These are phyloP conservation scores for Septoria linicola DNA, from an alignment of 2,329 filamentous ascomycete species.

Conservation along the genomic window DNA sequence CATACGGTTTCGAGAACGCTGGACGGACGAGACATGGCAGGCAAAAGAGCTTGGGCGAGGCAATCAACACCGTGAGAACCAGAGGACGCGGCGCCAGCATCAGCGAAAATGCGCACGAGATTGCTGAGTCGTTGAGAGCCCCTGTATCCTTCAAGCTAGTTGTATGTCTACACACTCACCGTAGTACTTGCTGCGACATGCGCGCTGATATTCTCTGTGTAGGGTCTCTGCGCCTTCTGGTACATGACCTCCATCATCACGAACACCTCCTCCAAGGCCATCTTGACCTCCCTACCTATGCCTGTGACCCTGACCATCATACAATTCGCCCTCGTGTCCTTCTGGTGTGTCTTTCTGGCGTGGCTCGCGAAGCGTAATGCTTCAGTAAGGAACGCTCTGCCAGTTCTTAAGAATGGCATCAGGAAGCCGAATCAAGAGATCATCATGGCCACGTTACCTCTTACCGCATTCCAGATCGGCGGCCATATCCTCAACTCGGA, in stretches of 20 bases:
- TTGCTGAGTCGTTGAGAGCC: conserved; percentile 85
- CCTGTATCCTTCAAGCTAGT: conserved; percentile 85
- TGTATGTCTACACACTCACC: conserved; percentile 54
- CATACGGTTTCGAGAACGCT: conserved; percentile 40
- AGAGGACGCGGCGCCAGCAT: conserved; percentile 70
- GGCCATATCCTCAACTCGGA: conserved; percentile 93
- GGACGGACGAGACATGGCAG: conserved; percentile 57
- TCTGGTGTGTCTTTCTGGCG: conserved; percentile 78
- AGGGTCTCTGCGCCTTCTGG: conserved; percentile 87
- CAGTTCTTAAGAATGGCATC: conserved; percentile 80
- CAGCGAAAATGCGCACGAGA: conserved; percentile 87
- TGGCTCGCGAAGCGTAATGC: conserved; percentile 74
- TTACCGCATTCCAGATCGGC: conserved; percentile 88
- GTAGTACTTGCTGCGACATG: not conserved
- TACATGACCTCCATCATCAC: conserved; percentile 94
- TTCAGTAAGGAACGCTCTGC: conserved; percentile 65
- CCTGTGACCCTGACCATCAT: conserved; percentile 88
- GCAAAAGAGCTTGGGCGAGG: conserved; percentile 86
- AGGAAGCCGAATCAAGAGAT: conserved; percentile 77
- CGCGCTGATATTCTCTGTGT: conserved; percentile 29
- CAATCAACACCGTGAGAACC: conserved; percentile 77
- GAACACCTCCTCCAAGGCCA: conserved; percentile 97
- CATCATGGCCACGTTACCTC: conserved; percentile 80
- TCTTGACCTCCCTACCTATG: conserved; percentile 85
- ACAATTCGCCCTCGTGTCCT: conserved; percentile 90